Percentiles rank a stretch among this genome's conserved stretches.
Conservation (phyloP, 2,329 filamentous ascomycete species). For the Colletotrichum sp. region DNA sequence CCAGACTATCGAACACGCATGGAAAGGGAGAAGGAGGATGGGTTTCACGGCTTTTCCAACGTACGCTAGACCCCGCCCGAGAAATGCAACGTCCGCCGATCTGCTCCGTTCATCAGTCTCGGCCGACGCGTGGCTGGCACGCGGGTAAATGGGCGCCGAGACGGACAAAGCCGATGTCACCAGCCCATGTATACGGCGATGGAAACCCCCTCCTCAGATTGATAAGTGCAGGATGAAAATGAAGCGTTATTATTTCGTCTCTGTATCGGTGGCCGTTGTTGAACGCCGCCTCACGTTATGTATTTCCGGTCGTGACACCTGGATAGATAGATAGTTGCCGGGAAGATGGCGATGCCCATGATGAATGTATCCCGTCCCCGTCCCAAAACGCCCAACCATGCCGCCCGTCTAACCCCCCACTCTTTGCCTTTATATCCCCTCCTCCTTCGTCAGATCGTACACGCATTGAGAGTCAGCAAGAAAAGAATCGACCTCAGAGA, state of each 20-base stretch:
- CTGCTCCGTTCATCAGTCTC: background rate
- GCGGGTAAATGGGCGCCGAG: background rate
- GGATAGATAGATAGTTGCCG: background rate
- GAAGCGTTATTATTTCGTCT: background rate
- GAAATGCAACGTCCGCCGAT: background rate
- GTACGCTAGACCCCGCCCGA: background rate
- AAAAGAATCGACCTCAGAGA: background rate
- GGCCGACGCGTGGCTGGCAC: background rate
- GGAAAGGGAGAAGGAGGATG: background rate
- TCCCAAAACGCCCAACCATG: conserved; percentile 8
- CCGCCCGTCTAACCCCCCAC: background rate
- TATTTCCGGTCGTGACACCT: background rate
- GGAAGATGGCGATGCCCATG: conserved; percentile 13
- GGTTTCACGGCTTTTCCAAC: background rate
- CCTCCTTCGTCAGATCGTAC: background rate
- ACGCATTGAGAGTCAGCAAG: background rate
- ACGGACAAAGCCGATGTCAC: background rate
- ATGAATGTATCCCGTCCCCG: conserved; percentile 4
- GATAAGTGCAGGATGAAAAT: background rate
- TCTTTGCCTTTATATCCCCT: background rate
- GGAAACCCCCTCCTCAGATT: background rate
- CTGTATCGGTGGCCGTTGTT: conserved; percentile 2
- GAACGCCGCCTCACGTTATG: background rate
- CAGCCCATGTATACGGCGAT: background rate
- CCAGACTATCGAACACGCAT: background rate